phyloP scores from a whole-genome alignment of 768 basidiomycete species.

The Phanerochaete sordida region DNA sequence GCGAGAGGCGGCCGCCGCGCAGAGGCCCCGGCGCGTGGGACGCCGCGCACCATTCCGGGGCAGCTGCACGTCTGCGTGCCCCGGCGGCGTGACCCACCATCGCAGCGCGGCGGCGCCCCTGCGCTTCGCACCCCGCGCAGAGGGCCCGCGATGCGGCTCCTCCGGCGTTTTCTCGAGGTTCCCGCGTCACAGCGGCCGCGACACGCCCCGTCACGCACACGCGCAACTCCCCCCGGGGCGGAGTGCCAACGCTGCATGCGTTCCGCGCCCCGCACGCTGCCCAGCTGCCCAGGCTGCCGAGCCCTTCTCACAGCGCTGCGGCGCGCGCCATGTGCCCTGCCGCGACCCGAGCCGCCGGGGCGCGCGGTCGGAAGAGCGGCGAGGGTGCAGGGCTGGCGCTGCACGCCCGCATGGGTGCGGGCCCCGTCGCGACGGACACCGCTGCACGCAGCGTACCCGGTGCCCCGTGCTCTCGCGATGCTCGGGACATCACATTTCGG shows the following conservation, averaged over 20 bases:
- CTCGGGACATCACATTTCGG: not conserved
- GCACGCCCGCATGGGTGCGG: not conserved
- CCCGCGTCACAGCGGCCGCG: constrained; percentile 8
- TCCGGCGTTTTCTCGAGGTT: constrained; percentile 17
- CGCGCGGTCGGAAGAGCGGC: not conserved
- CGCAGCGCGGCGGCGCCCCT: not conserved
- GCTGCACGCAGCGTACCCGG: not conserved
- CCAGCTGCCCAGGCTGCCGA: not conserved
- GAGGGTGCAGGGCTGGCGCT: not conserved
- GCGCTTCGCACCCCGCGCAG: not conserved
- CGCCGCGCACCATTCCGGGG: not conserved
- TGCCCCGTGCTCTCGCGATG: not conserved
- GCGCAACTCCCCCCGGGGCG: not conserved
- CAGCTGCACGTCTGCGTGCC: not conserved
- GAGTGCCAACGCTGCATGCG: not conserved
- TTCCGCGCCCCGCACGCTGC: not conserved
- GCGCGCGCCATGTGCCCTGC: not conserved
- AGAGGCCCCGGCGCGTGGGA: not conserved
- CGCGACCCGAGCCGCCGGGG: not conserved
- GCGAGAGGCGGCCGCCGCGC: not conserved
- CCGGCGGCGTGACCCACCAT: not conserved
- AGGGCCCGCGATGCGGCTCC: not conserved
- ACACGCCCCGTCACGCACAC: not conserved
- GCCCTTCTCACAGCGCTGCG: not conserved
- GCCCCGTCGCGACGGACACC: not conserved